phyloP scores from a whole-genome alignment of 2,329 filamentous ascomycete genomes.

The Penicillium brasilianum region DNA sequence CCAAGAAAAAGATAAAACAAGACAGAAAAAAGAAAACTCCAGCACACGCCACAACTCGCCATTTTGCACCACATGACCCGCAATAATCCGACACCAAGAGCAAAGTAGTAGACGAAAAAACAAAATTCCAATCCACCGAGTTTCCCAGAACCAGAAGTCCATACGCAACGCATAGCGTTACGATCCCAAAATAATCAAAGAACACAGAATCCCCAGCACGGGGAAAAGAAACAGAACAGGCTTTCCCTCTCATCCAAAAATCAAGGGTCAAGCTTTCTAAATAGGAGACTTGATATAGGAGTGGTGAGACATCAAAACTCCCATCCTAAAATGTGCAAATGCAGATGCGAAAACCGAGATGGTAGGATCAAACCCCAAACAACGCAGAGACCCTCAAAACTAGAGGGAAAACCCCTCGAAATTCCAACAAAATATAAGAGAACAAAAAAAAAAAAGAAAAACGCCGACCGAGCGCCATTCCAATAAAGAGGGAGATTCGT shows the following conservation, averaged over 20 bases:
- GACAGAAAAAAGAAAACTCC: slow-evolving; percentile 16
- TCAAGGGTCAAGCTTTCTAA: slow-evolving; percentile 18
- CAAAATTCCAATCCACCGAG: not conserved
- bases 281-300: slow-evolving; percentile 7
- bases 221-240: not conserved
- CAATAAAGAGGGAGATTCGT: not conserved
- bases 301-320: slow-evolving; percentile 11
- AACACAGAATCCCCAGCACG: not conserved
- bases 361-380: not conserved
- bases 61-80: slow-evolving; percentile 16
- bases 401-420: not conserved
- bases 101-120: slow-evolving; percentile 4
- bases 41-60: slow-evolving; percentile 21
- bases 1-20: slow-evolving; percentile 8
- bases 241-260: slow-evolving; percentile 9
- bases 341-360: slow-evolving; percentile 26
- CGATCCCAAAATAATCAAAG: not conserved
- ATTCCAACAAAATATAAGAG: no score
- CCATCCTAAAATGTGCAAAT: slow-evolving; percentile 20
- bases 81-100: slow-evolving; percentile 14
- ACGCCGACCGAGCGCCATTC: slow-evolving; percentile 17
- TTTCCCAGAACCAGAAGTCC: not conserved
- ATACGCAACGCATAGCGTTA: not conserved
- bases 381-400: not conserved
- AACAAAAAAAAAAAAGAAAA: not conserved